These are phyloP conservation scores for Pelargonium myrrhifolium DNA, from an alignment of 441 rosid species.

Conservation along the genomic window DNA sequence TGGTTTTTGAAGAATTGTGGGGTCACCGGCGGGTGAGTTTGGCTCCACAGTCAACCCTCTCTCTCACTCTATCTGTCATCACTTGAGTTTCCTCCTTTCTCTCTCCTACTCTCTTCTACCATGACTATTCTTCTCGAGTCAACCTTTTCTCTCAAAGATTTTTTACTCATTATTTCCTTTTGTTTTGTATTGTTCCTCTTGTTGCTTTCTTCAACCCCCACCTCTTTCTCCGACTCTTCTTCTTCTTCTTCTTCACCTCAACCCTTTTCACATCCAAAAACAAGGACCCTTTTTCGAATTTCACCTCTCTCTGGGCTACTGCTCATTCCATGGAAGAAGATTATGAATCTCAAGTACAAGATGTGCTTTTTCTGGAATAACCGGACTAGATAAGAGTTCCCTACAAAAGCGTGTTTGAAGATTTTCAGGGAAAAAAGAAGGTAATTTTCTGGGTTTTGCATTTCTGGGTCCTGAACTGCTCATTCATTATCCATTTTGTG, in stretches of 20 bases:
- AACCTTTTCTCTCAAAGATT: background rate
- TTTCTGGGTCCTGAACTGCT: background rate
- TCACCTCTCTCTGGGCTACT: background rate
- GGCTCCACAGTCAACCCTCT: too few species aligned
- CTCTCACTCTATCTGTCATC: too few species aligned
- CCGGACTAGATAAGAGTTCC: conserved; percentile 3
- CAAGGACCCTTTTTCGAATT: conserved; percentile 1
- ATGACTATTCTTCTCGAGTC: conserved; percentile 2
- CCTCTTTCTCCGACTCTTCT: background rate
- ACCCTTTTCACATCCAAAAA: background rate
- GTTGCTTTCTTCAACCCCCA: background rate
- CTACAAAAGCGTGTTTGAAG: background rate
- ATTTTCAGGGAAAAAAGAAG: background rate
- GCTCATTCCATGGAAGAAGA: conserved; percentile 2
- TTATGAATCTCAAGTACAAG: background rate
- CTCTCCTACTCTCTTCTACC: background rate
- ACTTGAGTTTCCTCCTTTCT: background rate
- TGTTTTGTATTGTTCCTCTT: conserved; percentile 1
- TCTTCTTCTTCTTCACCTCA: background rate
- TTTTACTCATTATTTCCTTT: background rate
- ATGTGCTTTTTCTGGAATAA: background rate
- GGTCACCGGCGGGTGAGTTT: too few species aligned
- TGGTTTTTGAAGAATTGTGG: too few species aligned
- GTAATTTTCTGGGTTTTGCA: background rate
- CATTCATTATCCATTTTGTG: background rate